Percentiles rank a stretch among this genome's conserved stretches.
phyloP scores from a whole-genome alignment of 2,329 filamentous ascomycete genomes.

The Trichoderma lentiforme region DNA sequence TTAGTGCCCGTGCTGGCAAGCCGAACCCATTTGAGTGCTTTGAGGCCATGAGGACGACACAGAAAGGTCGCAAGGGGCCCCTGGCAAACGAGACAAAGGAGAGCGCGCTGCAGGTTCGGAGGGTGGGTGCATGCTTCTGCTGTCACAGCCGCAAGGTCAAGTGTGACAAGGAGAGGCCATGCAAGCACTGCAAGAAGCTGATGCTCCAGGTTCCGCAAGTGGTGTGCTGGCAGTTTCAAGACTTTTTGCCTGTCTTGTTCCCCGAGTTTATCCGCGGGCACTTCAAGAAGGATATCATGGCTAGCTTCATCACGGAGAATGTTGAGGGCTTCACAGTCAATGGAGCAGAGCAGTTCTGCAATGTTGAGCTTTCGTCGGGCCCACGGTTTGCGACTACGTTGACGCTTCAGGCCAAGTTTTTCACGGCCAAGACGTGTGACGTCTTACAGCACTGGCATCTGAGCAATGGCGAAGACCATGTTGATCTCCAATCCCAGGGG shows the following conservation, averaged over 20 bases:
- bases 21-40: slow-evolving; percentile 55
- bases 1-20: slow-evolving; percentile 48
- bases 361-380: slow-evolving; percentile 50
- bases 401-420: slow-evolving; percentile 50
- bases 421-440: slow-evolving; percentile 46
- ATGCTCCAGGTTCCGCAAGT: slow-evolving; percentile 49
- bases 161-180: slow-evolving; percentile 54
- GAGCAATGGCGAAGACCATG: slow-evolving; percentile 33
- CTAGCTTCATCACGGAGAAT: slow-evolving; percentile 47
- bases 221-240: slow-evolving; percentile 58
- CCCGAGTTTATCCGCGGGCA: slow-evolving; percentile 51
- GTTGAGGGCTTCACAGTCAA: slow-evolving; percentile 43
- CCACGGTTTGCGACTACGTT: slow-evolving; percentile 42
- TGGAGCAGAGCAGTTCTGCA: slow-evolving; percentile 40
- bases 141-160: slow-evolving; percentile 59
- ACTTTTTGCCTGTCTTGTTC: slow-evolving; percentile 52
- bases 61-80: slow-evolving; percentile 55
- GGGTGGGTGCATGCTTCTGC: slow-evolving; percentile 56
- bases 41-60: slow-evolving; percentile 50
- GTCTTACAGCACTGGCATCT: slow-evolving; percentile 52
- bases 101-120: slow-evolving; percentile 52
- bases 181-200: slow-evolving; percentile 55
- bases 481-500: slow-evolving; percentile 40
- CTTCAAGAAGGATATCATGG: slow-evolving; percentile 49
- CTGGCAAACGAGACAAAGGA: slow-evolving; percentile 53